Conservation (phyloP, 2,329 filamentous ascomycete genomes). For the Aspergillus pseudonomiae region DNA sequence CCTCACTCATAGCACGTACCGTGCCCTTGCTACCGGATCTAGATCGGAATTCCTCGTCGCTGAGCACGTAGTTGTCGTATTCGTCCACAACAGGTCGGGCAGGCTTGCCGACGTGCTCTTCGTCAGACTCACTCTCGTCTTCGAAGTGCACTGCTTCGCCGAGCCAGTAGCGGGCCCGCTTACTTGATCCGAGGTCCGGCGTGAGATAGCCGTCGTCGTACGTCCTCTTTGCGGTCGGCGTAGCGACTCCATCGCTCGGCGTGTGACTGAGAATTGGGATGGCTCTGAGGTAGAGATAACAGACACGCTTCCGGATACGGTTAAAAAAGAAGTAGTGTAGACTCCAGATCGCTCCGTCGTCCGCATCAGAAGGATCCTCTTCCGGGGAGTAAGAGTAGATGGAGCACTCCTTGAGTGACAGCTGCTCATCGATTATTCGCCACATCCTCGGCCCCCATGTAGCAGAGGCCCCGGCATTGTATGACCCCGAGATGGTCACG, state of each 20-base stretch:
- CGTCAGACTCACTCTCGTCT: slow-evolving; percentile 47
- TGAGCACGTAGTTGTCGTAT: slow-evolving; percentile 48
- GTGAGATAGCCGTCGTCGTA: slow-evolving; percentile 54
- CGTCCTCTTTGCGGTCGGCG: slow-evolving; percentile 49
- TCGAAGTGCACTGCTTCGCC: slow-evolving; percentile 62
- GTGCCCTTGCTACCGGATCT: slow-evolving; percentile 46
- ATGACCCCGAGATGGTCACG: slow-evolving; percentile 48
- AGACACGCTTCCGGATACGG: slow-evolving; percentile 85
- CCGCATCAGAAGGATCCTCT: slow-evolving; percentile 88
- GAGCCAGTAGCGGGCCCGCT: slow-evolving; percentile 87
- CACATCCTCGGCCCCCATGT: slow-evolving; percentile 90
- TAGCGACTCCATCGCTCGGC: slow-evolving; percentile 53
- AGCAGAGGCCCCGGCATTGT: slow-evolving; percentile 56
- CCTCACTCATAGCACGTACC: slow-evolving; percentile 57
- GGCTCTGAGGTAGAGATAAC: slow-evolving; percentile 90
- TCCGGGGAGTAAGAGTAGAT: slow-evolving; percentile 88
- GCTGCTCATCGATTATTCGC: slow-evolving; percentile 90
- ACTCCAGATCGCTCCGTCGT: slow-evolving; percentile 92
- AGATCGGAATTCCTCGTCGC: slow-evolving; percentile 46
- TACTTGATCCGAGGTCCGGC: slow-evolving; percentile 64
- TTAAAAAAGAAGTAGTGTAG: slow-evolving; percentile 99
- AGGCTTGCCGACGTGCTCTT: slow-evolving; percentile 30
- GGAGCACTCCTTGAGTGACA: slow-evolving; percentile 85
- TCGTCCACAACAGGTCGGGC: slow-evolving; percentile 41
- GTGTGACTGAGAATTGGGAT: slow-evolving; percentile 71